Conservation (phyloP, 2,329 filamentous ascomycete genomes). For the Botrytis fragariae region DNA sequence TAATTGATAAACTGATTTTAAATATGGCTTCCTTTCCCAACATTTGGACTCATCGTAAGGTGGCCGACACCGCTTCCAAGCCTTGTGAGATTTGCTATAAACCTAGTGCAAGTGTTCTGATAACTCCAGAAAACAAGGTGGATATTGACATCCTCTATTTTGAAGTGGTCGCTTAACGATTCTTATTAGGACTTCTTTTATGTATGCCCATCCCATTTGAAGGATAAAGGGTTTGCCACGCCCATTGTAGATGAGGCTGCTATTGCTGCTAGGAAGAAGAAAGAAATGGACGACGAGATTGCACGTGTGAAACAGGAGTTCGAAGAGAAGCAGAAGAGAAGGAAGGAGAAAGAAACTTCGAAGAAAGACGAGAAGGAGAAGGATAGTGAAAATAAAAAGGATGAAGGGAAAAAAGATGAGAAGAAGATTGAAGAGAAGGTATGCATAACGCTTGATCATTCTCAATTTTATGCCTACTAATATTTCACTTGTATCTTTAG, state of each 20-base stretch:
- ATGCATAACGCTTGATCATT: conserved; percentile 26
- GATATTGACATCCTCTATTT: background rate
- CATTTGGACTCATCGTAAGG: conserved; percentile 78
- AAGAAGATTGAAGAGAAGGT: conserved; percentile 43
- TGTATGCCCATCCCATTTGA: conserved; percentile 78
- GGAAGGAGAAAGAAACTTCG: conserved; percentile 63
- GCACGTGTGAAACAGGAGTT: conserved; percentile 66
- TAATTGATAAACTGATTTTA: background rate
- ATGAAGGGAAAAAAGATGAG: conserved; percentile 45
- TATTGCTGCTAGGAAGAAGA: conserved; percentile 56
- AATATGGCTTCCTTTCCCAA: conserved; percentile 60
- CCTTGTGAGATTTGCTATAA: conserved; percentile 92
- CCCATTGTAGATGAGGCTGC: conserved; percentile 70
- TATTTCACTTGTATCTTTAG: conserved; percentile 25
- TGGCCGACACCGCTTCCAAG: conserved; percentile 80
- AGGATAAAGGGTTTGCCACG: conserved; percentile 76
- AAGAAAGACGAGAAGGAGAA: conserved; percentile 54
- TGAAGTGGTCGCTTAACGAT: conserved; percentile 7
- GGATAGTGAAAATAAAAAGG: conserved; percentile 46
- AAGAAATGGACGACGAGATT: conserved; percentile 63
- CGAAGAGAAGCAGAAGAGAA: conserved; percentile 73
- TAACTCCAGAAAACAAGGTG: conserved; percentile 87
- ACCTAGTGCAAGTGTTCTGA: conserved; percentile 79
- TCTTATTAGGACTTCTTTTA: conserved; percentile 78
- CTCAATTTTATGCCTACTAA: conserved; percentile 1